Evolutionary conservation across 768 basidiomycete species (phyloP).

Genomic region (Termitomyces sp.): DNA sequence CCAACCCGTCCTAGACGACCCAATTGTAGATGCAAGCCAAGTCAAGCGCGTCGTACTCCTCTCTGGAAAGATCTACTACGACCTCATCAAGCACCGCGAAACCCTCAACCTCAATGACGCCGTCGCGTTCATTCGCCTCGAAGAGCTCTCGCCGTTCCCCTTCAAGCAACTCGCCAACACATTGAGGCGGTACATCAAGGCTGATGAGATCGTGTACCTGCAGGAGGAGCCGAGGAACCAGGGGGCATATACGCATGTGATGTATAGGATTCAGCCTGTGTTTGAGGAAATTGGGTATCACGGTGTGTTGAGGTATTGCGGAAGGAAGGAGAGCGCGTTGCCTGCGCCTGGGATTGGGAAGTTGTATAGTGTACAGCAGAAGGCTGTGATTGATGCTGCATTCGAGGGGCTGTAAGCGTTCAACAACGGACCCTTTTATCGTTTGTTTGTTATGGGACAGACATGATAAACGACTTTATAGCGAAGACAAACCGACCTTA

Average conservation of each 20-base stretch:
- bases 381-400: slow-evolving; percentile 48
- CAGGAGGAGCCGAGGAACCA: slow-evolving; percentile 92
- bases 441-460: no score
- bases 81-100: slow-evolving; percentile 67
- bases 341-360: slow-evolving; percentile 75
- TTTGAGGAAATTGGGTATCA: slow-evolving; percentile 31
- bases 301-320: slow-evolving; percentile 45
- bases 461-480: no score
- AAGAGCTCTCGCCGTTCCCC: slow-evolving; percentile 89
- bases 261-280: slow-evolving; percentile 46
- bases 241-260: slow-evolving; percentile 71
- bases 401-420: slow-evolving; percentile 26
- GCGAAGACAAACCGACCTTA: background rate
- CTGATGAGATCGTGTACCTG: slow-evolving; percentile 51
- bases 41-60: slow-evolving; percentile 68
- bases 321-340: slow-evolving; percentile 65
- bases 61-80: slow-evolving; percentile 86
- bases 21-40: slow-evolving; percentile 23
- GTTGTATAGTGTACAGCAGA: slow-evolving; percentile 62
- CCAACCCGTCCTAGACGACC: slow-evolving; percentile 62
- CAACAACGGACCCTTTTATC: no score
- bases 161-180: slow-evolving; percentile 45
- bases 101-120: slow-evolving; percentile 36
- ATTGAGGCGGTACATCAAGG: slow-evolving; percentile 39
- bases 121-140: slow-evolving; percentile 71